Base-by-base conservation (phyloP, 768 basidiomycete genomes). In the Lentinula edodes region DNA sequence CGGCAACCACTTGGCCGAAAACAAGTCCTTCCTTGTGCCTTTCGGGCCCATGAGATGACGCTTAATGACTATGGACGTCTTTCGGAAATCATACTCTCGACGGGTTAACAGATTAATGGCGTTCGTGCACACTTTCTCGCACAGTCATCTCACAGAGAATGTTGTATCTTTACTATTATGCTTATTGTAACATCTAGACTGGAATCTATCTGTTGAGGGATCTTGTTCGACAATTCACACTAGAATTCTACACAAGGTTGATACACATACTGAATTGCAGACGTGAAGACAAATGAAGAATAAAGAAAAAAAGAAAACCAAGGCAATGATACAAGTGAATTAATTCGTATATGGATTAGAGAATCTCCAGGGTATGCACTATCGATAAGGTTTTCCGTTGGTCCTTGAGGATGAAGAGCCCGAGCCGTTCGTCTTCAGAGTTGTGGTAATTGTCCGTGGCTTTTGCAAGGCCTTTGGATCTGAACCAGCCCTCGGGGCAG, bases 361-460 rank as follows among this genome's bases (percentile, higher is more conserved):
- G 43, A 61, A 61, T 50, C 53, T 53, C 61, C 58, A 52, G 57
- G 65, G 51, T 42, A 41, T 64, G 55, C 64, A 69, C 84, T 76
- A 87, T 69, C 87, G 83, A 69, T 80, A 75, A 20, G 81, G 75
- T 72, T 88, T 89, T 66, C 85, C 86, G 62, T 86, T 88, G 32
- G 83, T 74, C 71, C 83, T 81, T 65, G 71, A 64, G 59, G 83
- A 74, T 16, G 46, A 58, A 34, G 76, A 66, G 55, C 71, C 76
- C 46, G 82, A 75, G 52, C 83, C 83, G 65, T 86, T 86, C 34
- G 81, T 75, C 73, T 85, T 88, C 45, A 66, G 69, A 67, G n/a
- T 74, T 34, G 63, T 23, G 46, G 74, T 75, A 62, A 75, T 80
- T 45, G 80, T 73, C 64, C 87, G 81, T 50, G 84, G 80, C 72